These are phyloP conservation scores for Candida nanaspora DNA, from an alignment of 805 yeast genomes.

Conservation along the genomic window DNA sequence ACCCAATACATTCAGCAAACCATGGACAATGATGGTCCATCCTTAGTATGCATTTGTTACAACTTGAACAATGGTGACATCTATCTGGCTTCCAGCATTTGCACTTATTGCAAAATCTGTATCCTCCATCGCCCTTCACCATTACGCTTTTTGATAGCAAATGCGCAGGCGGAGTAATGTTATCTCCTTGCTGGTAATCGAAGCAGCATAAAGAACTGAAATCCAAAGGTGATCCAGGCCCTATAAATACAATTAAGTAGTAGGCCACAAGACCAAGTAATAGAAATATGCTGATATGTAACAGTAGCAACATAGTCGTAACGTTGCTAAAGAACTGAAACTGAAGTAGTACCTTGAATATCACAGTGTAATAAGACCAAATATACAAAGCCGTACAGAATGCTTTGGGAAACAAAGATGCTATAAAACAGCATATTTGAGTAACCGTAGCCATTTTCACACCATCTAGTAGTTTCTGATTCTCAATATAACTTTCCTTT, in stretches of 20 bases:
- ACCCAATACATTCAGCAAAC: slow-evolving; percentile 88
- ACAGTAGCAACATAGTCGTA: slow-evolving; percentile 9
- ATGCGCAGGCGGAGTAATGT: slow-evolving; percentile 33
- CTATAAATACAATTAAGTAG: slow-evolving; percentile 41
- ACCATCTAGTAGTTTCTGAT: not conserved
- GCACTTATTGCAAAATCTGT: slow-evolving; percentile 50
- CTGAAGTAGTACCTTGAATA: slow-evolving; percentile 16
- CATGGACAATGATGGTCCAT: slow-evolving; percentile 79
- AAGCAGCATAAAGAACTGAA: slow-evolving; percentile 31
- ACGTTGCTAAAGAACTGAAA: not conserved
- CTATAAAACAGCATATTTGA: slow-evolving; percentile 26
- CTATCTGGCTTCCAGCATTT: slow-evolving; percentile 54
- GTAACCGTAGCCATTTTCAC: slow-evolving; percentile 2
- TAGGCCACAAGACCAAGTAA: slow-evolving; percentile 41
- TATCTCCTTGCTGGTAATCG: slow-evolving; percentile 9
- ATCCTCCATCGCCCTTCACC: slow-evolving; percentile 52
- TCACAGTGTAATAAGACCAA: slow-evolving; percentile 41
- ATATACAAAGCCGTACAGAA: slow-evolving; percentile 34
- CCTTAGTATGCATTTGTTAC: slow-evolving; percentile 37
- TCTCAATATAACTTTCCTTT: too few species aligned
- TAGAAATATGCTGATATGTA: slow-evolving; percentile 25
- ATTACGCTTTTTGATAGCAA: slow-evolving; percentile 34
- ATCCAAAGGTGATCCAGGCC: slow-evolving; percentile 64
- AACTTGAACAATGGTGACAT: slow-evolving; percentile 49
- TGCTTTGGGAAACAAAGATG: slow-evolving; percentile 42